Base-by-base conservation (phyloP, 495 filamentous ascomycete species). In the Trichoderma reesei region DNA sequence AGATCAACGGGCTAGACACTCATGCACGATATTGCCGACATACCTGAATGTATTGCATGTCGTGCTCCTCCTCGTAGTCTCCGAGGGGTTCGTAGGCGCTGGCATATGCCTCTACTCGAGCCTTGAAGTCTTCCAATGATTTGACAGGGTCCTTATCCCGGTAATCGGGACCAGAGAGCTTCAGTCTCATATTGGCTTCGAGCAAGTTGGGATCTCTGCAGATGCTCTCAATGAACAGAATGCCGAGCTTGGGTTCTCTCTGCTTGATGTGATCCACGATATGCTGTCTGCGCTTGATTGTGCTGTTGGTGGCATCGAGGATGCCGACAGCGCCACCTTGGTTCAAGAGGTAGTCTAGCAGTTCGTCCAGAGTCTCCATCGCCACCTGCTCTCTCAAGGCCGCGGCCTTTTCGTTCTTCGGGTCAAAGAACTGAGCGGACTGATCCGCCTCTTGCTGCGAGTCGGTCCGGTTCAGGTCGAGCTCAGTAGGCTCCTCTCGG, bases 141-240 rank as follows among this genome's bases (percentile, higher is more conserved):
- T 83, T 83, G 41, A 83, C 74, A 1, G 94, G 93, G 72, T 98
- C 94, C 71, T 95, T 91, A 67, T 88, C 90, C 69, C 88, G 91
- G 78, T 98, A 98, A 73, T 98, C 94, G 2, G 94, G 94, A 3
- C 94, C 94, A 59, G 88, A 92, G n/a, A 98, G 85, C 76, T 98
- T 98, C 64, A 98, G 75, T 20, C 92, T 90, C 93, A 98, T 98
- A 69, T 98, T 98, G 14, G 91, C 89, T 72, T 97, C 94, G 42
- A 98, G 81, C 42, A 98, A 80, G 70, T 83, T 81, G 60, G 86
- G 77, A 68, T 98, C 92, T 65, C 92, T 80, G 74, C 94, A 98
- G 63, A 92, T 86, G 68, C 90, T 95, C 75, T 98, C 94, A 6
- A 98, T 86, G 75, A 96, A 98, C 20, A 98, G 74, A 26, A 98